Evolutionary conservation across 2,329 filamentous ascomycete species (phyloP).

Genomic region (Chrysoporthe deuterocubensis): DNA sequence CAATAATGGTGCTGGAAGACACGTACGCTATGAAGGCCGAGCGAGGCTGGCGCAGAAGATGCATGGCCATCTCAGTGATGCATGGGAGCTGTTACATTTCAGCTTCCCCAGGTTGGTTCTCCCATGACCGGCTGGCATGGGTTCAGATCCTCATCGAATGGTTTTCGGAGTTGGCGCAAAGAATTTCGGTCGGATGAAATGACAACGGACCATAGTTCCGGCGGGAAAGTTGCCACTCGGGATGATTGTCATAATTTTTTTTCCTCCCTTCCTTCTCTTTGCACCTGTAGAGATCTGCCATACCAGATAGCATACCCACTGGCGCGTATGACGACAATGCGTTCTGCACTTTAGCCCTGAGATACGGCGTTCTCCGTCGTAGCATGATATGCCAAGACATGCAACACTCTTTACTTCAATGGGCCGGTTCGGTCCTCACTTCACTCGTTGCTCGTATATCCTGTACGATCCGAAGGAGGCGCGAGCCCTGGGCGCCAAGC

Average conservation of each 20-base stretch:
- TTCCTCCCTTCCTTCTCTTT: neutral
- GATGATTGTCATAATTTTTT: neutral
- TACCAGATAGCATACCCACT: constrained; percentile 8
- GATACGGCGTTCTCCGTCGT: neutral
- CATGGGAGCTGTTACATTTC: constrained; percentile 11
- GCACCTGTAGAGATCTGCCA: neutral
- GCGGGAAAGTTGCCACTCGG: neutral
- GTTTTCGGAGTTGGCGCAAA: neutral
- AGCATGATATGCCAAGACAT: neutral
- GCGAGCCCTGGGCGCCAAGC: too few relatives aligned
- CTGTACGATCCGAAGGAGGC: too few relatives aligned
- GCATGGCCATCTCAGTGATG: neutral
- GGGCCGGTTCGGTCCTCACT: too few relatives aligned
- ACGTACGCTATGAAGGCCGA: neutral
- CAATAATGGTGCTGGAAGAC: constrained; percentile 33
- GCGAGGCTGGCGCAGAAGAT: neutral
- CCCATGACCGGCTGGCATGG: too few relatives aligned
- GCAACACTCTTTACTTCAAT: neutral
- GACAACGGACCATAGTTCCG: neutral
- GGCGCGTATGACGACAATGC: neutral
- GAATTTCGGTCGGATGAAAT: neutral
- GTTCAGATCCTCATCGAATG: constrained; percentile 4
- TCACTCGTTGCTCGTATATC: too few relatives aligned
- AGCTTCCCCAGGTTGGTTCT: neutral
- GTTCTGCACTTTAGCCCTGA: neutral